Percentiles rank a stretch among this genome's conserved stretches.
Conservation (phyloP, 805 yeast genomes). For the Kodamaea neixiangensis region DNA sequence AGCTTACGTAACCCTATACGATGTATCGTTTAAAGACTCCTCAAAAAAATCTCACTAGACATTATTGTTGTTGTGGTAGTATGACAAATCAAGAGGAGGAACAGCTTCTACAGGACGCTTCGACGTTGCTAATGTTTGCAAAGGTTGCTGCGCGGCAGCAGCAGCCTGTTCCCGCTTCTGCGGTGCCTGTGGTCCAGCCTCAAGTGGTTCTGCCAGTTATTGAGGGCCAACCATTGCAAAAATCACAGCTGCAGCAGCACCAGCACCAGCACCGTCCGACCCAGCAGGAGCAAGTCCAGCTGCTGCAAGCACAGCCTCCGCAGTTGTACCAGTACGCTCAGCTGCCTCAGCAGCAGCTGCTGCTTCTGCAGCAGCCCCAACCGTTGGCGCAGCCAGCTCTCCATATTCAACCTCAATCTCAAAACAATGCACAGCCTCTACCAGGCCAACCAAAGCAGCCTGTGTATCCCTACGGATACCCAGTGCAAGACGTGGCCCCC, state of each 20-base stretch:
- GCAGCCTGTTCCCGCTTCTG: constrained; percentile 17
- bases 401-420: neutral
- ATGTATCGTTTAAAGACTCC: constrained; percentile 9
- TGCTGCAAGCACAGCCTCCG: constrained; percentile 11
- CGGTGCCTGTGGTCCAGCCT: neutral
- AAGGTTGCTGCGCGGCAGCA: constrained; percentile 51
- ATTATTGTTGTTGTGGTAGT: neutral
- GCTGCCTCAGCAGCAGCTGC: constrained; percentile 11
- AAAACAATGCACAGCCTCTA: neutral
- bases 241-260: neutral
- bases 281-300: constrained; percentile 8
- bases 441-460: neutral
- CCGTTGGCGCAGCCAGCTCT: neutral
- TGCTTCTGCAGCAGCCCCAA: neutral
- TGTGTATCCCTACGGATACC: neutral
- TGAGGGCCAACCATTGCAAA: neutral
- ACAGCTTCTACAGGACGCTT: constrained; percentile 58
- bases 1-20: too few relatives aligned
- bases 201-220: neutral
- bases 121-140: constrained; percentile 62
- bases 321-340: constrained; percentile 2
- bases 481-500: neutral
- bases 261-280: constrained; percentile 8
- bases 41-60: constrained; percentile 1
- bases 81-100: constrained; percentile 25